Evolutionary conservation across 2,329 filamentous ascomycete genomes (phyloP).

Genomic region (Pestalotiopsis sp.): DNA sequence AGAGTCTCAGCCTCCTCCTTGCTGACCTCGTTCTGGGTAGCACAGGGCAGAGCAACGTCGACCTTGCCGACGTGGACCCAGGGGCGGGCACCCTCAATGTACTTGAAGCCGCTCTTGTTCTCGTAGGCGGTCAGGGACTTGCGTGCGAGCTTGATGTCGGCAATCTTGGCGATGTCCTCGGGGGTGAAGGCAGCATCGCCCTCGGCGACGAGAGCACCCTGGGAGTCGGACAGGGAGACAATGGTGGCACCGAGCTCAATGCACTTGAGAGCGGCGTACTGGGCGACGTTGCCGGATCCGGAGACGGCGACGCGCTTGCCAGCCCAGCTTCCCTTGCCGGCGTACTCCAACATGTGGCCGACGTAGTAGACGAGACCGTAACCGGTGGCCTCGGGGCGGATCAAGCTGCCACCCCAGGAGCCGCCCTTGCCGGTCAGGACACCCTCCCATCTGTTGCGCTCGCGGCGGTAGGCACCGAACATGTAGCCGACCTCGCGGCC

Average conservation of each 20-base stretch:
- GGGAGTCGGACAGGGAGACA: conserved; percentile 90
- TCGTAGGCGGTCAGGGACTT: conserved; percentile 78
- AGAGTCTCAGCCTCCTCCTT: conserved; percentile 86
- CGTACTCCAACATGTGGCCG: conserved; percentile 91
- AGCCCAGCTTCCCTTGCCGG: conserved; percentile 80
- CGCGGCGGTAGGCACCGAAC: conserved; percentile 90
- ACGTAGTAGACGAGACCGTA: conserved; percentile 98
- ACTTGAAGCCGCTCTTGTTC: conserved; percentile 69
- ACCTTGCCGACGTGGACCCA: conserved; percentile 90
- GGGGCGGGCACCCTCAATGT: conserved; percentile 83
- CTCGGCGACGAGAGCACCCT: conserved; percentile 79
- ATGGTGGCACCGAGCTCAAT: conserved; percentile 95
- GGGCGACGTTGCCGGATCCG: conserved; percentile 95
- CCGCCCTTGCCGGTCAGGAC: conserved; percentile 95
- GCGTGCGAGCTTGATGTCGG: conserved; percentile 83
- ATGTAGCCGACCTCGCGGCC: conserved; percentile 92
- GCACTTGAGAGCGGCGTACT: conserved; percentile 94
- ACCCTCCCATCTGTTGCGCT: conserved; percentile 91
- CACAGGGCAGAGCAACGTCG: conserved; percentile 89
- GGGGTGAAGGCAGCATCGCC: conserved; percentile 74
- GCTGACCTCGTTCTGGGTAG: conserved; percentile 97
- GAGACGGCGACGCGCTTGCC: conserved; percentile 96
- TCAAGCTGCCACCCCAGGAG: conserved; percentile 89
- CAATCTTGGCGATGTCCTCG: conserved; percentile 79
- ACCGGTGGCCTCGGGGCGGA: conserved; percentile 94